Evolutionary conservation across 352 stramenopile genomes (phyloP), one percentile per base, ranked within the genome.

Genomic region (Pythium rhizo-oryzae): DNA sequence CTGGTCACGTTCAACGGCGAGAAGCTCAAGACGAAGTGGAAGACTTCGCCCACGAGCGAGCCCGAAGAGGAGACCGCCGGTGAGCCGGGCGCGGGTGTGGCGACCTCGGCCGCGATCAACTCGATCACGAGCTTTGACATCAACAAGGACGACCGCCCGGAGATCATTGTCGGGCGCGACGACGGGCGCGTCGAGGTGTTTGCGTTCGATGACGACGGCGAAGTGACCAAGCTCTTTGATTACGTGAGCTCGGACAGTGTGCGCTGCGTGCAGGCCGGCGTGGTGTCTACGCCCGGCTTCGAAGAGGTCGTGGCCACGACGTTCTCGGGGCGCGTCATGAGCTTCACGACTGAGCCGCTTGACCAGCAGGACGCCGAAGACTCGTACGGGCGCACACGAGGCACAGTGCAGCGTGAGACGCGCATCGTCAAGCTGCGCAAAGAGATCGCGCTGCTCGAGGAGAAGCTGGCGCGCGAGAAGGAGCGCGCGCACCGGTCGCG

Each of bases 361-460:
- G 86, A 94, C 39, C 80, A 94, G 39, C 74, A 78, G 1, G 89
- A 94, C 52, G 65, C 62, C 1, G 85, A 92, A 25, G 89, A 96
- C 63, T 78, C 75, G n/a, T 90, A 91, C 44, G 87, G 89, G 8
- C 81, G 89, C 24, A 89, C 87, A 7, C 83, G 87, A 24, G 89
- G 85, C 15, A 92, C 83, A 0, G 78, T 95, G 30, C 87, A 90
- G 37, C 81, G 82, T 13, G 87, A 92, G 67, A 90, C 77, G 4
- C 82, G 84, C n/a, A 92, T 95, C 50, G 67, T 89, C 41, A 93
- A 93, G 72, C 74, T 93, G 8, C 82, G 84, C 47, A 93, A 95
- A 65, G 85, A 93, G 46, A 85, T 95, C 37, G 65, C 76, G 1
- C 58, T 69, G 46, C 74, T 95, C 0, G 81, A 93, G 25, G 85